These are phyloP conservation scores for Lactarius tabidus DNA, from an alignment of 768 basidiomycete species.

Conservation along the genomic window DNA sequence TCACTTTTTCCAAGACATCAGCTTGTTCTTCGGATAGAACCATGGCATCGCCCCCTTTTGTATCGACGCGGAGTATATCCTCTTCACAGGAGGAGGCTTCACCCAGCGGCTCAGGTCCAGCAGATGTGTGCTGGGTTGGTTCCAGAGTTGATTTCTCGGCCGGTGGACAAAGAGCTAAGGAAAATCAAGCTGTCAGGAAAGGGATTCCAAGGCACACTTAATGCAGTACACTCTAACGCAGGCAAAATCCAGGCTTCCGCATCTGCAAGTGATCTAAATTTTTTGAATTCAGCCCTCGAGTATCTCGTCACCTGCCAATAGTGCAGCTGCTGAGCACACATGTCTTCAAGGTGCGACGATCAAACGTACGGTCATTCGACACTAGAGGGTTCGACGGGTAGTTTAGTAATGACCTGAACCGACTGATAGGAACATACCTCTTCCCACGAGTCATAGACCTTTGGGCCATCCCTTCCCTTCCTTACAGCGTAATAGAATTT, in stretches of 20 bases:
- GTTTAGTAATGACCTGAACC: neutral
- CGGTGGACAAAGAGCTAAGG: neutral
- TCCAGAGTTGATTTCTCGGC: neutral
- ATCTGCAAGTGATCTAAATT: slow-evolving; percentile 41
- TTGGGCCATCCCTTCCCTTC: slow-evolving; percentile 52
- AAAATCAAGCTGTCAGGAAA: neutral
- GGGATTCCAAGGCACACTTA: neutral
- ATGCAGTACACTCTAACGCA: neutral
- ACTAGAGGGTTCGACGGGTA: neutral
- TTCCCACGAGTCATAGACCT: slow-evolving; percentile 56
- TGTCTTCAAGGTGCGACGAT: neutral
- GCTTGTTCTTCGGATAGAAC: slow-evolving; percentile 51
- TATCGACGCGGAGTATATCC: neutral
- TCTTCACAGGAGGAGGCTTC: neutral
- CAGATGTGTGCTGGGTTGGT: neutral
- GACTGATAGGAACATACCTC: slow-evolving; percentile 40
- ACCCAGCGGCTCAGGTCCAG: neutral
- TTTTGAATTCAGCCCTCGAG: slow-evolving; percentile 49
- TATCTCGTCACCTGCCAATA: slow-evolving; percentile 46
- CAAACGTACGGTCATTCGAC: neutral
- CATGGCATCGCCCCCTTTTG: slow-evolving; percentile 23
- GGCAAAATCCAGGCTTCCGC: slow-evolving; percentile 51
- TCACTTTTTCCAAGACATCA: slow-evolving; percentile 48
- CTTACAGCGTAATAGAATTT: slow-evolving; percentile 60
- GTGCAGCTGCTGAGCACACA: slow-evolving; percentile 1